These are phyloP conservation scores for Mortierella sp. DNA, from an alignment of 371 early-diverging fungal genomes.

Conservation along the genomic window DNA sequence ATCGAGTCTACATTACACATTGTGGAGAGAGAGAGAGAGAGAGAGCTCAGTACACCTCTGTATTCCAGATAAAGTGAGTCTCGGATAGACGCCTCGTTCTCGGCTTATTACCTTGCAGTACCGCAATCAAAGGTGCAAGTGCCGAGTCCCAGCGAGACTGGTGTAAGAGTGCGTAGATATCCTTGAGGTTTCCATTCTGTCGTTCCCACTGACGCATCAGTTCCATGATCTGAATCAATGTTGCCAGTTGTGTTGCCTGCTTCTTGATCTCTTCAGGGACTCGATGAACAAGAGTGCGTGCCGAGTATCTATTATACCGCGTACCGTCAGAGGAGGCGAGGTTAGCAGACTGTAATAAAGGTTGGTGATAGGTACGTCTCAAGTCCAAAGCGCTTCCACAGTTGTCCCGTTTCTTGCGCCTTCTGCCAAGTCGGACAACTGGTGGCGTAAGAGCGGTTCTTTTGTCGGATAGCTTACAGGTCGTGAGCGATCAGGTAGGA, in stretches of 20 bases:
- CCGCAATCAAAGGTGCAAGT: conserved; percentile 36
- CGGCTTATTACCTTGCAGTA: conserved; percentile 29
- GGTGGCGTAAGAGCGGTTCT: too few species aligned
- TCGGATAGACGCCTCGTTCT: too few species aligned
- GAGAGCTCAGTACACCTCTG: too few species aligned
- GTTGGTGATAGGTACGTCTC: too few species aligned
- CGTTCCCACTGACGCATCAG: conserved; percentile 46
- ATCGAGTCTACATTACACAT: conserved; percentile 52
- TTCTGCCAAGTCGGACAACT: too few species aligned
- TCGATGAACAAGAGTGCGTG: conserved; percentile 37
- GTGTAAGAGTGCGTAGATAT: conserved; percentile 33
- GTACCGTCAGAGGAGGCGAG: not conserved
- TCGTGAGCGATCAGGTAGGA: conserved; percentile 44
- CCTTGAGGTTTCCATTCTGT: conserved; percentile 46
- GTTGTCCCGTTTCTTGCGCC: not conserved
- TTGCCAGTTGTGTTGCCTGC: conserved; percentile 28
- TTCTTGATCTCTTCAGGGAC: conserved; percentile 33
- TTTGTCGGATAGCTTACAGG: conserved; percentile 25
- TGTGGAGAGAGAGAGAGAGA: too few species aligned
- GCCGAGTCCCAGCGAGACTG: conserved; percentile 46
- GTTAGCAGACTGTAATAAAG: too few species aligned
- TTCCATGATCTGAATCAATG: conserved; percentile 31
- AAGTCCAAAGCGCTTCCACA: too few species aligned
- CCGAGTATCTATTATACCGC: conserved; percentile 21
- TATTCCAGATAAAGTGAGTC: not conserved